phyloP scores from a whole-genome alignment of 1,284 basidiomycete species.

The Papiliotrema nemorosa region DNA sequence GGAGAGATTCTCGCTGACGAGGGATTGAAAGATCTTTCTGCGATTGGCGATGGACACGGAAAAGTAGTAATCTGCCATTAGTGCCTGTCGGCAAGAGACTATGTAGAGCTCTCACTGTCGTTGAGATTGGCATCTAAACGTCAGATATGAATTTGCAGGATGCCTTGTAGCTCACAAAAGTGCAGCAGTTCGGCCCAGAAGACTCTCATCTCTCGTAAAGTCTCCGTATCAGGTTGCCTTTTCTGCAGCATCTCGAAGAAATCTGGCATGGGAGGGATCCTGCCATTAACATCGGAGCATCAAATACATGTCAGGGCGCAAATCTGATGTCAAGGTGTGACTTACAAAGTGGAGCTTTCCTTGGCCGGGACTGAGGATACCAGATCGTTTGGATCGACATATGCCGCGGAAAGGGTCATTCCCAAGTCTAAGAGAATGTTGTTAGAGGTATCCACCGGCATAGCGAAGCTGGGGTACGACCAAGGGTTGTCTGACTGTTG shows the following conservation, averaged over 20 bases:
- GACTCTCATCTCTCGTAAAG: neutral
- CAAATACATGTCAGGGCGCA: too few relatives aligned
- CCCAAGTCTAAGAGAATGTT: neutral
- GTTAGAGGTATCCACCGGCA: neutral
- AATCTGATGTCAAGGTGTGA: too few relatives aligned
- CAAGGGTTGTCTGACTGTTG: neutral
- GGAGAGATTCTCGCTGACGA: neutral
- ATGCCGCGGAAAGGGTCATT: neutral
- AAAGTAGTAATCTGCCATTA: neutral
- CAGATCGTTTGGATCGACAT: too few relatives aligned
- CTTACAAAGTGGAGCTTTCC: neutral
- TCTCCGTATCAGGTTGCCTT: neutral
- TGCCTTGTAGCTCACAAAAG: neutral
- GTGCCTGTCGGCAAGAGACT: neutral
- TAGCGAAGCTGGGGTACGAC: neutral
- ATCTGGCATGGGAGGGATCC: neutral
- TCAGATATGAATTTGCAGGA: neutral
- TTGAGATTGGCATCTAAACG: neutral
- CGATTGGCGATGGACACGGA: neutral
- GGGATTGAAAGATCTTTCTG: neutral
- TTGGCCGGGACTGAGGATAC: too few relatives aligned
- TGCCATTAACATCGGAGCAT: too few relatives aligned
- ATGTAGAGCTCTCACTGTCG: neutral
- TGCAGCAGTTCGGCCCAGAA: conserved; percentile 1
- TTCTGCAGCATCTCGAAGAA: neutral